These are phyloP conservation scores for Talaromyces marneffei DNA, from an alignment of 2,329 filamentous ascomycete genomes.

Conservation along the genomic window DNA sequence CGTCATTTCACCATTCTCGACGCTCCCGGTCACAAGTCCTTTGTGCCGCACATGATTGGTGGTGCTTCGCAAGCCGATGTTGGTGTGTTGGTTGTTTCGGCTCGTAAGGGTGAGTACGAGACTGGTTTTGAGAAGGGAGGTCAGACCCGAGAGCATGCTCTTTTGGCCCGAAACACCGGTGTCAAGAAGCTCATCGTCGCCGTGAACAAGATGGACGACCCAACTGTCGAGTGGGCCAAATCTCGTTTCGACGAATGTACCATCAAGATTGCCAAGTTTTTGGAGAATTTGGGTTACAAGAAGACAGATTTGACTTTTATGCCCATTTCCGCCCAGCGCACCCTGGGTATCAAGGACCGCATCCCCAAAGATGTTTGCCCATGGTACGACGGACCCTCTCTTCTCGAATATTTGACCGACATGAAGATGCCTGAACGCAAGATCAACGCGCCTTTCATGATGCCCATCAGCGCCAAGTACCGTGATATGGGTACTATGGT, in stretches of 20 bases:
- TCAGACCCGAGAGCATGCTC: conserved; percentile 94
- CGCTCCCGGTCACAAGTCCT: conserved; percentile 95
- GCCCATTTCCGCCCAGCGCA: conserved; percentile 88
- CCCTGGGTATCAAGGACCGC: conserved; percentile 80
- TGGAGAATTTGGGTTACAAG: conserved; percentile 92
- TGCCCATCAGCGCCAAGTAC: conserved; percentile 95
- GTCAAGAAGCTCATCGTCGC: conserved; percentile 93
- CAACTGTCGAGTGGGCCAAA: conserved; percentile 92
- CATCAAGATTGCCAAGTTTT: conserved; percentile 76
- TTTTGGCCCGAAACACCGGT: conserved; percentile 96
- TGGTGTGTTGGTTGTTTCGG: conserved; percentile 90
- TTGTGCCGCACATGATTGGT: conserved; percentile 97
- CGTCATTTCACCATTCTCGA: conserved; percentile 94
- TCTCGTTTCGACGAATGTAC: conserved; percentile 90
- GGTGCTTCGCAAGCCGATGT: conserved; percentile 90
- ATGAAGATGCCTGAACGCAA: conserved; percentile 94
- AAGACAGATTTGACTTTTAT: conserved; percentile 93
- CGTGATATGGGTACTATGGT: conserved; percentile 95
- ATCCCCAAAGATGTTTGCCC: conserved; percentile 68
- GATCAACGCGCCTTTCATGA: conserved; percentile 97
- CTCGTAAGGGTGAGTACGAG: conserved; percentile 97
- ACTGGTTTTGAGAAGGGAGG: conserved; percentile 96
- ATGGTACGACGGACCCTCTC: conserved; percentile 84
- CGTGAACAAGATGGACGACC: conserved; percentile 99
- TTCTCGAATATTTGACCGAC: conserved; percentile 90